Evolutionary conservation across 768 basidiomycete genomes (phyloP).

Genomic region (Pulveroboletus frians): DNA sequence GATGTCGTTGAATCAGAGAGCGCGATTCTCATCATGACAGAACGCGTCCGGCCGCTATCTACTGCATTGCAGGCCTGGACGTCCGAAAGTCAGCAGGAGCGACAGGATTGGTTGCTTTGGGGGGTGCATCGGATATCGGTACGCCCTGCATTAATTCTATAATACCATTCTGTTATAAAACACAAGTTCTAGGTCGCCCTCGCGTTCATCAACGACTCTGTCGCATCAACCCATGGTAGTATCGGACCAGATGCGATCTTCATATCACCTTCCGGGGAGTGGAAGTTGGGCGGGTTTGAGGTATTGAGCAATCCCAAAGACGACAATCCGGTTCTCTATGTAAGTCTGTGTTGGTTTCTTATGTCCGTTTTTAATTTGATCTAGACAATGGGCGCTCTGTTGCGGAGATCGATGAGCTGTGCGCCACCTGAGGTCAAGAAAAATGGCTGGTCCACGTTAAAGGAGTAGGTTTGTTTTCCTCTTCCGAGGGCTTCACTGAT

Average conservation of each 20-base stretch:
- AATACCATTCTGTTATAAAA: not conserved
- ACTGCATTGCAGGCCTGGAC: conserved; percentile 58
- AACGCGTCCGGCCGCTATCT: conserved; percentile 77
- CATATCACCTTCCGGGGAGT: conserved; percentile 90
- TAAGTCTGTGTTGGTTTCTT: conserved; percentile 35
- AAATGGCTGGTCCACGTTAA: conserved; percentile 74
- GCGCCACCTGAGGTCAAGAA: conserved; percentile 87
- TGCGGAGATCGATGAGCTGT: conserved; percentile 56
- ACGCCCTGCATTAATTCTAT: conserved; percentile 12
- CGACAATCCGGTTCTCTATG: conserved; percentile 72
- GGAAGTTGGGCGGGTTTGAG: conserved; percentile 96
- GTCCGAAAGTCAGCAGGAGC: conserved; percentile 54
- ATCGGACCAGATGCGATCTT: conserved; percentile 74
- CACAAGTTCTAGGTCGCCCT: conserved; percentile 63
- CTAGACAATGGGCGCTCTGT: conserved; percentile 61
- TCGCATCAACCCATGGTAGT: conserved; percentile 78
- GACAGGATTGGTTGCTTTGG: conserved; percentile 91
- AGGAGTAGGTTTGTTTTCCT: conserved; percentile 54
- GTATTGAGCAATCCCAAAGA: conserved; percentile 81
- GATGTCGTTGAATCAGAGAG: conserved; percentile 89
- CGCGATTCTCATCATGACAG: conserved; percentile 88
- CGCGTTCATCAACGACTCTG: conserved; percentile 83
- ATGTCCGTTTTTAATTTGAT: conserved; percentile 10
- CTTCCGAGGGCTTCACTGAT: not conserved
- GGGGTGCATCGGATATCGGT: conserved; percentile 88